These are phyloP conservation scores for Microcos paniculata DNA, from an alignment of 345 rosid genomes.

Conservation along the genomic window DNA sequence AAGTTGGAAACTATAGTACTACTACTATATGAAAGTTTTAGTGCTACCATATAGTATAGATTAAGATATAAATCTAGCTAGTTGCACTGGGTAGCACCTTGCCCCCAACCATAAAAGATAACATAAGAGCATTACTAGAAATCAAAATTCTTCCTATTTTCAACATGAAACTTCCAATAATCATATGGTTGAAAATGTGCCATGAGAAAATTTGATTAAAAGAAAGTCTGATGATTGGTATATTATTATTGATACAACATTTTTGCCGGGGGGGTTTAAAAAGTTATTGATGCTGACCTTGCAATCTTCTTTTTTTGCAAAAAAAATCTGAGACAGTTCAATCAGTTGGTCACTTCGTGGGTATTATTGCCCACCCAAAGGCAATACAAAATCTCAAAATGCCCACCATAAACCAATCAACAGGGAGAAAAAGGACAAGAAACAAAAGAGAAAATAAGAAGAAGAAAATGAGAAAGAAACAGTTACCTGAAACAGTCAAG, in stretches of 20 bases:
- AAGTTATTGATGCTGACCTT: slow-evolving; percentile 17
- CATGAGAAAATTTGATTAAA: background rate
- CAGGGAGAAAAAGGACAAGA: background rate
- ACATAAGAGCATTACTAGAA: too few relatives aligned
- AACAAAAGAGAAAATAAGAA: background rate
- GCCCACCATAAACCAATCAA: background rate
- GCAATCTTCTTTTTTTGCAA: background rate
- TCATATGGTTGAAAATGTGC: background rate
- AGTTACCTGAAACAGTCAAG: slow-evolving; percentile 64
- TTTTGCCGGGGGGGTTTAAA: background rate
- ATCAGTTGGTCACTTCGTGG: slow-evolving; percentile 8
- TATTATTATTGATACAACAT: background rate
- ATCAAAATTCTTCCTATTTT: too few relatives aligned
- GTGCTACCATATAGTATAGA: background rate
- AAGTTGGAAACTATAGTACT: background rate
- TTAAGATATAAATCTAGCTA: too few relatives aligned
- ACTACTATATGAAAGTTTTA: too few relatives aligned
- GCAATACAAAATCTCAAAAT: slow-evolving; percentile 11
- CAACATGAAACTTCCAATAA: background rate
- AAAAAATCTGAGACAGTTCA: slow-evolving; percentile 8
- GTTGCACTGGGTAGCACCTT: background rate
- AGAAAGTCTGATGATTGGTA: background rate
- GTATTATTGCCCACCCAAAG: slow-evolving; percentile 9
- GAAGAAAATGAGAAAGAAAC: background rate
- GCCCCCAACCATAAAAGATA: background rate